Evolutionary conservation across 352 stramenopile genomes (phyloP), one percentile per base, ranked within the genome.

Genomic region (Blastocystis sp.): DNA sequence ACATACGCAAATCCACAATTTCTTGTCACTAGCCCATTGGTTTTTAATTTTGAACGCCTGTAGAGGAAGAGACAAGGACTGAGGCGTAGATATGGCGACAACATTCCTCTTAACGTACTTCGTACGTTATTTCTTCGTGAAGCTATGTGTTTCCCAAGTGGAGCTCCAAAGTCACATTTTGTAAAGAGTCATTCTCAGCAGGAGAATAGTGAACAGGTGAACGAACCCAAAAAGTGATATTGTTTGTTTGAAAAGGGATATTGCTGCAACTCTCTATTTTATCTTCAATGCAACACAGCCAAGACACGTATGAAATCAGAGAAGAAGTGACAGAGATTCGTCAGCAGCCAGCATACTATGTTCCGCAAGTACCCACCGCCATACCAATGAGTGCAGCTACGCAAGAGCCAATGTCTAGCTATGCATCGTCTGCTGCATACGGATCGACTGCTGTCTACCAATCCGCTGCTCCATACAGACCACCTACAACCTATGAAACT

Each of bases 301-400:
- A 34, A 34, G 68, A 79, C 55, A 45, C 59, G n/a, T 61, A 56
- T 59, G 68, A 79, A 79, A 79, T 79, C 11, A 63, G 45, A 11
- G 43, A 80, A 41, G 70, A 80, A 23, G 37, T 63, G 47, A 80
- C 39, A 29, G 23, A 63, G 23, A 64, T 80, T 23, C 13, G 41
- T n/a, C 47, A 63, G n/a, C 18, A 23, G 13, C 43, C 39, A 5
- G 3, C 7, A n/a, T 4, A 9, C 15, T 29, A n/a, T 6, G 6
- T 26, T 6, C 68, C 34, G 5, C 68, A n/a, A 50, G 18, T 34
- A 23, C 68, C 68, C 56, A 55, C 34, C 1, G 23, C 20, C 56
- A 29, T 79, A 15, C 68, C 34, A 59, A 18, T 76, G 6, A 34
- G 23, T 59, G 68, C 37, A 23, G 29, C 34, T 8, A 23, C 64